Evolutionary conservation across 2,329 filamentous ascomycete species (phyloP).

Genomic region (Aspergillus pseudotamarii): DNA sequence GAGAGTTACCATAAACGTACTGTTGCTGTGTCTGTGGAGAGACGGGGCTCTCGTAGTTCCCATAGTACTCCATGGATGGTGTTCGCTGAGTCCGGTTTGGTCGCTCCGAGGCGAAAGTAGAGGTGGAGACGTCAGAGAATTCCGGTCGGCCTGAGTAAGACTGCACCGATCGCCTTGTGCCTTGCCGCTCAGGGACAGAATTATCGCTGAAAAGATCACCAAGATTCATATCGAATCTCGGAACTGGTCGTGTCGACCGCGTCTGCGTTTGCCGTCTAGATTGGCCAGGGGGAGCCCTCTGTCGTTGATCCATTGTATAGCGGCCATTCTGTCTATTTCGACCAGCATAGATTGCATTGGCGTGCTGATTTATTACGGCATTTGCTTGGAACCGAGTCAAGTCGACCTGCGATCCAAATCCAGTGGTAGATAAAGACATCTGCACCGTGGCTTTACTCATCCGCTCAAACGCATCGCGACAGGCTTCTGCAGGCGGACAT

Average conservation of each 20-base stretch:
- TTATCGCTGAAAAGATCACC: conserved; percentile 54
- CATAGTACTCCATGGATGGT: conserved; percentile 37
- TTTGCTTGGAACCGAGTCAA: conserved; percentile 26
- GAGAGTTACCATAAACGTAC: conserved; percentile 38
- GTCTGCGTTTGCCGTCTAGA: conserved; percentile 36
- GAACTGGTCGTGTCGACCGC: conserved; percentile 49
- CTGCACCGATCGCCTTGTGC: conserved; percentile 29
- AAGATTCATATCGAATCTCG: conserved; percentile 62
- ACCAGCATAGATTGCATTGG: conserved; percentile 14
- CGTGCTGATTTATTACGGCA: conserved; percentile 19
- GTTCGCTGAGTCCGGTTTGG: conserved; percentile 27
- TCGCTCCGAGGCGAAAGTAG: conserved; percentile 28
- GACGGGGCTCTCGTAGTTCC: conserved; percentile 38
- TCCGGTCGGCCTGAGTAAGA: conserved; percentile 27
- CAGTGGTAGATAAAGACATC: conserved; percentile 87
- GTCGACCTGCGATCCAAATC: conserved; percentile 63
- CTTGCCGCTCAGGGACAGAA: conserved; percentile 38
- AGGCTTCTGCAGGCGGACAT: conserved; percentile 92
- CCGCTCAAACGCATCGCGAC: conserved; percentile 89
- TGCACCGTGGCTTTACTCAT: conserved; percentile 95
- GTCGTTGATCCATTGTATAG: conserved; percentile 24
- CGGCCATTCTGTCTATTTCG: conserved; percentile 15
- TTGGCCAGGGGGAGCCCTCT: conserved; percentile 28
- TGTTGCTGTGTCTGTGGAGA: conserved; percentile 35
- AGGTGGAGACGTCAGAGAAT: conserved; percentile 27